Percentiles rank a stretch among this genome's conserved stretches.
Evolutionary conservation across 192 early-diverging fungal species (phyloP).

Genomic region (Phycomyces blakesleeanus): DNA sequence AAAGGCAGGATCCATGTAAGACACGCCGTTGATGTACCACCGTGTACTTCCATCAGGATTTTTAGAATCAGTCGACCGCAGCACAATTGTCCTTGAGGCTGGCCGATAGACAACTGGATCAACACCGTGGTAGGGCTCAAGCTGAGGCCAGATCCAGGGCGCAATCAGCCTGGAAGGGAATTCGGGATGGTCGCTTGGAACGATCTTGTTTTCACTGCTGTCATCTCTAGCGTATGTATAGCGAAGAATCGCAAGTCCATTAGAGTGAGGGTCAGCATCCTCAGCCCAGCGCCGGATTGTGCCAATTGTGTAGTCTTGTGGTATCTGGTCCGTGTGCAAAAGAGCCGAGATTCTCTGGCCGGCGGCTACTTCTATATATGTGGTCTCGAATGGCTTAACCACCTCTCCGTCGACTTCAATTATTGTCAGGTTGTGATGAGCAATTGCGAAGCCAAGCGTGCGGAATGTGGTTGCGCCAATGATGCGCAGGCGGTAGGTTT

Average conservation of each 20-base stretch:
- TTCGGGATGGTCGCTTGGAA: background rate
- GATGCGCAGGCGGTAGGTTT: conserved; percentile 38
- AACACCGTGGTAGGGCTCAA: conserved; percentile 12
- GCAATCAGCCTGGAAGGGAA: background rate
- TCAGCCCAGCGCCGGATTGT: conserved; percentile 21
- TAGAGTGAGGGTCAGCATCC: conserved; percentile 3
- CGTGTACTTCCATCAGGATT: conserved; percentile 9
- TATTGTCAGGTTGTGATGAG: conserved; percentile 50
- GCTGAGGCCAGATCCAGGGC: conserved; percentile 21
- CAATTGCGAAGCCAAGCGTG: conserved; percentile 41
- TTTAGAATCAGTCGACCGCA: conserved; percentile 8
- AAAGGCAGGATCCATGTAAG: conserved; percentile 9
- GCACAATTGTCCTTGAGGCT: conserved; percentile 16
- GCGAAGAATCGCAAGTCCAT: conserved; percentile 23
- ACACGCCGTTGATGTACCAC: conserved; percentile 25
- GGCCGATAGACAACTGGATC: conserved; percentile 8
- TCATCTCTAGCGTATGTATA: background rate
- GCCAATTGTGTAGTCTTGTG: conserved; percentile 29
- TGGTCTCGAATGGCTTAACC: conserved; percentile 35
- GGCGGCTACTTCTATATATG: conserved; percentile 37
- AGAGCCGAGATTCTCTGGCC: conserved; percentile 51
- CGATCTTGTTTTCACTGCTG: background rate
- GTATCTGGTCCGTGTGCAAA: conserved; percentile 28
- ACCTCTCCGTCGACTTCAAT: conserved; percentile 50
- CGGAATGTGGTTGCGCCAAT: conserved; percentile 43